Evolutionary conservation across 2,329 filamentous ascomycete species (phyloP).

Genomic region (Trichoderma sp.): DNA sequence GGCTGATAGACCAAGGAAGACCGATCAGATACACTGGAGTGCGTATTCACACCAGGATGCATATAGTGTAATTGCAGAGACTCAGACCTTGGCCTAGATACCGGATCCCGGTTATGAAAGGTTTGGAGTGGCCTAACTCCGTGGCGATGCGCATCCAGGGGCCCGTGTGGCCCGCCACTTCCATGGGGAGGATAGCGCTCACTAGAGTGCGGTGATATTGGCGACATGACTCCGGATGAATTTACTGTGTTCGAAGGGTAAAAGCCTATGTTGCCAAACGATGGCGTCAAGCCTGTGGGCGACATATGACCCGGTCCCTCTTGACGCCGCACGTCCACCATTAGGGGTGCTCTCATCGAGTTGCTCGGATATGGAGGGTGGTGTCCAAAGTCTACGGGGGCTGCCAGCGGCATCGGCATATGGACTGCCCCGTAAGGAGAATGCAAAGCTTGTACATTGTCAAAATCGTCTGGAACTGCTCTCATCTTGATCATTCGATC

Average conservation of each 20-base stretch:
- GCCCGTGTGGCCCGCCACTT: conserved; percentile 50
- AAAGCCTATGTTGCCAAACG: conserved; percentile 68
- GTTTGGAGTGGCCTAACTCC: conserved; percentile 57
- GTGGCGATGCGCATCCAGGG: conserved; percentile 48
- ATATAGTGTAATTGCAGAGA: conserved; percentile 59
- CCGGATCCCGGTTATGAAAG: conserved; percentile 59
- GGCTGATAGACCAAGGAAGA: conserved; percentile 54
- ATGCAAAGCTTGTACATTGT: conserved; percentile 69
- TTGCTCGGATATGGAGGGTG: conserved; percentile 52
- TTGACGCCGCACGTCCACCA: conserved; percentile 66
- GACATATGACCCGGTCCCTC: conserved; percentile 68
- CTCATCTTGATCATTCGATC: conserved; percentile 73
- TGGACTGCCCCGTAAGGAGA: conserved; percentile 66
- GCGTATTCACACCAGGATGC: conserved; percentile 49
- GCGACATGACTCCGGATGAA: conserved; percentile 57
- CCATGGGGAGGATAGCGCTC: conserved; percentile 58
- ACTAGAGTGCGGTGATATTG: conserved; percentile 55
- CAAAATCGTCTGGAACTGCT: conserved; percentile 69
- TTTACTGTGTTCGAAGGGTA: conserved; percentile 53
- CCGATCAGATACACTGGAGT: conserved; percentile 49
- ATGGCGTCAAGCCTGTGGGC: conserved; percentile 65
- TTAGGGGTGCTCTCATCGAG: conserved; percentile 66
- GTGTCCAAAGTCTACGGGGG: conserved; percentile 50
- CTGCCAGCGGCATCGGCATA: conserved; percentile 49
- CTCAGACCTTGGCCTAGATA: conserved; percentile 58